Evolutionary conservation across 2,329 filamentous ascomycete genomes (phyloP), one percentile per base, ranked within the genome.

Genomic region (Massarina eburnea): DNA sequence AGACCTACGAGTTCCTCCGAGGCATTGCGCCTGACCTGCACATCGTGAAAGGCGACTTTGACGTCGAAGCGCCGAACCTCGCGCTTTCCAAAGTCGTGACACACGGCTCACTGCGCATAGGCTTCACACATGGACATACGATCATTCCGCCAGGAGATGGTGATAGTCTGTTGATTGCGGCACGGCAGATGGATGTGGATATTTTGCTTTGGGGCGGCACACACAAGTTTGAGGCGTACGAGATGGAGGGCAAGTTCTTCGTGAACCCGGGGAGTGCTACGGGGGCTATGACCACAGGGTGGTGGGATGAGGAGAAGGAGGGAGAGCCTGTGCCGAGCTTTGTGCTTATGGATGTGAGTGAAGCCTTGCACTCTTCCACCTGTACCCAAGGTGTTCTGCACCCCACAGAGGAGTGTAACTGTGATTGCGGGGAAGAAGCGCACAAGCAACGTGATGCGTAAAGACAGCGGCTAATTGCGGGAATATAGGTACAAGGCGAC

Each of bases 291-390:
- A 82, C 77, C 48, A 81, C 79, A 10, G 76, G 77, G 12, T 83
- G 78, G 73, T 81, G 79, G 75, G 66, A 74, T 2, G 80, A 79
- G 42, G 74, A 71, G 10, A 74, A 74, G 64, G 27, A n/a, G n/a
- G n/a, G n/a, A n/a, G 88, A 92, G 44, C 88, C 87, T 19, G 85
- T 85, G 45, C 92, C 92, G 20, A 96, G 91, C 68, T 96, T 97
- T 72, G 96, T 94, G 66, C 74, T 97, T 70, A 96, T 97, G 92
- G 92, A 97, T 80, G 91, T 96, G 71, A 76, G 90, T 86, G 40
- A 14, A 24, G n/a, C 21, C 9, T 24, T n/a, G 10, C n/a, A n/a
- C n/a, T 12, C 35, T 34, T 40, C 29, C 37, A 4, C 18, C 33
- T 41, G 19, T 36, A 30, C 26, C 7, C 8, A 32, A 22, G 14